These are phyloP conservation scores for Paragyromitra xinjiangensis DNA, from an alignment of 495 filamentous ascomycete species.

Conservation along the genomic window DNA sequence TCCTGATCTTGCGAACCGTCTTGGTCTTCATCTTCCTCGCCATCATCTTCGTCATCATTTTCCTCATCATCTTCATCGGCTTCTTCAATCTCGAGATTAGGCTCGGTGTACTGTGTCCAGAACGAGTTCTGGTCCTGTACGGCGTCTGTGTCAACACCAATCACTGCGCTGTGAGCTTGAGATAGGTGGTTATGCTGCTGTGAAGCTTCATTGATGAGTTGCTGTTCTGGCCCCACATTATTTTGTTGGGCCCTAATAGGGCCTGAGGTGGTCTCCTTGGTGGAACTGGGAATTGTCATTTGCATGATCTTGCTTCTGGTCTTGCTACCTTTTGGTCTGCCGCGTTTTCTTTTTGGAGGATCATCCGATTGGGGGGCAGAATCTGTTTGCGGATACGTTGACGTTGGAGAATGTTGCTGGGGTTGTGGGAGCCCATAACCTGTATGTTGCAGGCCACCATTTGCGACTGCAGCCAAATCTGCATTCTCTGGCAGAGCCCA, in stretches of 20 bases:
- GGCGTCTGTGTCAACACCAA: conserved; percentile 1
- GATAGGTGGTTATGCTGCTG: conserved; percentile 39
- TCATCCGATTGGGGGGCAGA: conserved; percentile 36
- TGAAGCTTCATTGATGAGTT: conserved; percentile 51
- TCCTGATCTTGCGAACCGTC: conserved; percentile 27
- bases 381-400: conserved; percentile 36
- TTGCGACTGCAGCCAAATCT: conserved; percentile 26
- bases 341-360: conserved; percentile 52
- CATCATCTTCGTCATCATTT: conserved; percentile 27
- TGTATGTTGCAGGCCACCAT: conserved; percentile 26
- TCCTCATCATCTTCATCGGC: conserved; percentile 26
- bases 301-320: conserved; percentile 51
- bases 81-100: conserved; percentile 28
- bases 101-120: conserved; percentile 56
- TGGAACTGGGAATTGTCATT: conserved; percentile 28
- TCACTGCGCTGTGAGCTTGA: conserved; percentile 11
- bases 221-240: conserved; percentile 33
- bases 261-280: background rate
- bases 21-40: conserved; percentile 28
- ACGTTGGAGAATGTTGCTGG: conserved; percentile 39
- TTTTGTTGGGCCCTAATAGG: conserved; percentile 11
- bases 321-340: conserved; percentile 56
- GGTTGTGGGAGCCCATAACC: conserved; percentile 38
- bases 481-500: conserved; percentile 30
- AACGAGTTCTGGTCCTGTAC: conserved; percentile 49